Evolutionary conservation across 106 monocot genomes (phyloP), one percentile per base, ranked within the genome.

Genomic region (Acorus calamus): DNA sequence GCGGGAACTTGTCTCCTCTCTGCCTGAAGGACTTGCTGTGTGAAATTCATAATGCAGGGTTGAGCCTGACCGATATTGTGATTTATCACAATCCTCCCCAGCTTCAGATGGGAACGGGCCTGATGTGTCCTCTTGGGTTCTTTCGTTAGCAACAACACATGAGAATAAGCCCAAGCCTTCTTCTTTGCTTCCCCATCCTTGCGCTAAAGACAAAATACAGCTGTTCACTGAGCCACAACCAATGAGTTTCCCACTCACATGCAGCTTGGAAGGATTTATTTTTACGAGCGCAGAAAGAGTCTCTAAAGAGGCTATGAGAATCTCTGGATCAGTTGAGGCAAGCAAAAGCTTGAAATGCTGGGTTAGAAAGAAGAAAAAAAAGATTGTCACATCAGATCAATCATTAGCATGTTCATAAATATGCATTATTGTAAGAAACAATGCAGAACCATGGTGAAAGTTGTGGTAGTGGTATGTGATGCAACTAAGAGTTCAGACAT

Each of bases 141-240:
- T 63, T 61, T 99, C 98, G 59, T 88, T 88, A 59, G 83, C 81
- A 65, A 86, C 72, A 65, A 99, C 79, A 79, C 98, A 99, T 12
- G 98, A 92, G 66, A 77, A 74, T 50, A 99, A 77, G 41, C 98
- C 98, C 50, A 99, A 78, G 14, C 98, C 92, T 86, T 99, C 98
- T 86, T 99, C 98, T 79, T 99, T 99, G 70, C 98, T 99, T 53
- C 98, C 98, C 98, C 98, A 99, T 47, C 92, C 98, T 57, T 99
- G 98, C 8, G 98, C 81, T 69, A 98, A 52, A 69, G 98, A 92
- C 13, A 99, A 73, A 68, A 99, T 88, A 60, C 79, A 65, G 56
- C 60, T 88, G 69, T 92, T 99, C 61, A 92, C 50, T 51, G 83
- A 79, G 46, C 86, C 86, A 69, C 98, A 99, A 13, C 83, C 77